phyloP scores from a whole-genome alignment of 176 grass and related monocot species.

The Paspalum notatum region DNA sequence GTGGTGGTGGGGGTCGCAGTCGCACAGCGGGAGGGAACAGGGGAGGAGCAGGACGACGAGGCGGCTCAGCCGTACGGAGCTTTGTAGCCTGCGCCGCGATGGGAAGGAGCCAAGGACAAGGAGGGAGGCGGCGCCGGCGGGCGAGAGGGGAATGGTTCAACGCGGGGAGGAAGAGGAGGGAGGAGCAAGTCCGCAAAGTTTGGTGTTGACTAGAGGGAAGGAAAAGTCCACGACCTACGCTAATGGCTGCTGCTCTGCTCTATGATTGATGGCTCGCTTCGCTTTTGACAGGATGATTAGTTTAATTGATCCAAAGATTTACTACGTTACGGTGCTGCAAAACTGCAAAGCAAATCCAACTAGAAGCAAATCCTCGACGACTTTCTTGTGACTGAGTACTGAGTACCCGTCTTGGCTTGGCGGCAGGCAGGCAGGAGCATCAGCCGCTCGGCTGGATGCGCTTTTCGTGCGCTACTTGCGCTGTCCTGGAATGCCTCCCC shows the following conservation, averaged over 20 bases:
- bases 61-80: background rate
- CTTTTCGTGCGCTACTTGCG: too few species aligned
- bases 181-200: background rate
- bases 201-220: slow-evolving; percentile 11
- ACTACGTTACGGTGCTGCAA: background rate
- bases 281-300: background rate
- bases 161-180: background rate
- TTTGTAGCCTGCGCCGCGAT: slow-evolving; percentile 25
- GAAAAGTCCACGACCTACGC: slow-evolving; percentile 21
- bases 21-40: background rate
- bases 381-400: too few species aligned
- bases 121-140: background rate
- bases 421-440: too few species aligned
- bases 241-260: background rate
- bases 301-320: background rate
- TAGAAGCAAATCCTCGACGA: background rate
- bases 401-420: too few species aligned
- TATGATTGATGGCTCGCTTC: background rate
- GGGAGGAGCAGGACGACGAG: background rate
- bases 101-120: too few species aligned
- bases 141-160: slow-evolving; percentile 4
- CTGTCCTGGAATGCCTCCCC: too few species aligned
- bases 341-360: background rate
- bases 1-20: background rate
- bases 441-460: too few species aligned